Evolutionary conservation across 2,329 filamentous ascomycete genomes (phyloP).

Genomic region (Pseudohalonectria lignicola): DNA sequence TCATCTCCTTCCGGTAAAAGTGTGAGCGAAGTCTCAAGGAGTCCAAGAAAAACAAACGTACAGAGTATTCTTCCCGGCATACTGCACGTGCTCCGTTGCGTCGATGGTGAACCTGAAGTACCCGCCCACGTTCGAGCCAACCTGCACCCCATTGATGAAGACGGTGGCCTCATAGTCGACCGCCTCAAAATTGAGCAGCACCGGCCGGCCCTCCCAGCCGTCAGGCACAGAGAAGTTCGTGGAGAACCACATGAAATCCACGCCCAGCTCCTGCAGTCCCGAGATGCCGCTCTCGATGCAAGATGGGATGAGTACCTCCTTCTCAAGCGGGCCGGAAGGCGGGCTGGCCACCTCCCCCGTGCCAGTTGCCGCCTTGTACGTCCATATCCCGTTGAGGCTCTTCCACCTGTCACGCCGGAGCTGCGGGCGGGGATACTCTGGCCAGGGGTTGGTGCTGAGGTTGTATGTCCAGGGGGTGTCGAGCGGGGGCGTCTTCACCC

Average conservation of each 20-base stretch:
- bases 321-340: slow-evolving; percentile 15
- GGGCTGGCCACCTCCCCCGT: slow-evolving; percentile 9
- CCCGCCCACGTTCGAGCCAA: slow-evolving; percentile 44
- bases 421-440: slow-evolving; percentile 46
- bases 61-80: slow-evolving; percentile 40
- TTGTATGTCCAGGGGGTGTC: slow-evolving; percentile 41
- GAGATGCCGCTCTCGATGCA: slow-evolving; percentile 26
- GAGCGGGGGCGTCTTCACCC: slow-evolving; percentile 26
- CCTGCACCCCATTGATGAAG: slow-evolving; percentile 43
- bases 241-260: slow-evolving; percentile 35
- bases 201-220: slow-evolving; percentile 26
- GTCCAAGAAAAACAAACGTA: slow-evolving; percentile 17
- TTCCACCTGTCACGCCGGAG: slow-evolving; percentile 41
- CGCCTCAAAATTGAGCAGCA: slow-evolving; percentile 46
- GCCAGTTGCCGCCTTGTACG: slow-evolving; percentile 26
- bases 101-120: slow-evolving; percentile 53
- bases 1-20: too few relatives aligned
- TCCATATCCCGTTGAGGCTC: slow-evolving; percentile 49
- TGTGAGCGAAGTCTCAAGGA: not conserved
- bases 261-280: slow-evolving; percentile 30
- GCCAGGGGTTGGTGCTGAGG: slow-evolving; percentile 43
- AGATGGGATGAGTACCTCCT: slow-evolving; percentile 23
- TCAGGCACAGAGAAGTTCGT: slow-evolving; percentile 38
- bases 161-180: slow-evolving; percentile 48
- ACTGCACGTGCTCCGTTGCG: slow-evolving; percentile 32